Base-by-base conservation (phyloP, 306 rosid species). In the Arachis hypogaea region DNA sequence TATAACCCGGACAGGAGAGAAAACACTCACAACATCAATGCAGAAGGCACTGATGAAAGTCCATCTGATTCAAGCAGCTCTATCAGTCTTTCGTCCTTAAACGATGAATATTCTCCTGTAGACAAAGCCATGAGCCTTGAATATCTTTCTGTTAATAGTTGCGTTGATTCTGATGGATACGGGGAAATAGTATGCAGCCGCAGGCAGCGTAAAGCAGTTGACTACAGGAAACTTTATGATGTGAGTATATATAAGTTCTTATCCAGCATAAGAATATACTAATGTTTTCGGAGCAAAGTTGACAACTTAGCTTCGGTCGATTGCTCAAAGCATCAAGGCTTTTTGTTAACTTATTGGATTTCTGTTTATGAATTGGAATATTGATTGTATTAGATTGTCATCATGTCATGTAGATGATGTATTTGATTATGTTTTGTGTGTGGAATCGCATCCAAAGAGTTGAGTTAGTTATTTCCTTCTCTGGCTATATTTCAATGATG, bases 201-300 rank as follows among this genome's bases (percentile, higher is more conserved):
- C 43, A 91, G 98, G 83, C 96, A 85, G 73, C 90, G 96, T 54
- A 86, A 75, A 69, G 82, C 88, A 33, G 97, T 93, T 80, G 96
- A 93, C 82, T 93, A 93, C 78, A 86, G 67, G 81, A 88, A 90
- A 78, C 87, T 93, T 69, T 82, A 90, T 68, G 85, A 78, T 74
- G 97, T 90, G 82, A 93, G 98, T 22, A 22, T 79, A 72, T 47
- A 3, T 5, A 47, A 68, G 45, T 47, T 22, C 69, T 60, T 51
- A 46, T n/a, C 51, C 69, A 70, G 22, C 57, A 12, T 18, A 7
- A 8, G 6, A 30, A 9, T 58, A 29, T 28, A 22, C 28, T 10
- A 5, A 29, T 42, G 63, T 62, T 77, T 62, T 61, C 30, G 18
- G 59, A 72, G 28, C 12, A 59, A 66, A 78, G 29, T 65, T 72